Evolutionary conservation across 2,329 filamentous ascomycete genomes (phyloP).

Genomic region (Calonectria pauciramosa): DNA sequence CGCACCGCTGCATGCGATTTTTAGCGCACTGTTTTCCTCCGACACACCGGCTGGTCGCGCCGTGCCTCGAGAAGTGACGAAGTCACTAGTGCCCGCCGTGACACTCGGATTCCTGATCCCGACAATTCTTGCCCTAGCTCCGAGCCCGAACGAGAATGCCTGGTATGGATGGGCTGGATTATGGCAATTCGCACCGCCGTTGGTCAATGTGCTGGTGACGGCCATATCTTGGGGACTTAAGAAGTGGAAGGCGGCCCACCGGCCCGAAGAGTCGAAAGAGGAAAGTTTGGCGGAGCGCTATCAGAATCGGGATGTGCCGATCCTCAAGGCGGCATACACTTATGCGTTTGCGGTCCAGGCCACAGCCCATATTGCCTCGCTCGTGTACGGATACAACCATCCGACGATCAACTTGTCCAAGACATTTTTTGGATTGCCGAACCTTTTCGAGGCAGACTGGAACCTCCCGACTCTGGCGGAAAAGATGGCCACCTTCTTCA

Average conservation of each 20-base stretch:
- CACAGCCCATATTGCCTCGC: background rate
- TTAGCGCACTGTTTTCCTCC: background rate
- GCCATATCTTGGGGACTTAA: background rate
- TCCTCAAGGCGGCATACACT: background rate
- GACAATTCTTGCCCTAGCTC: background rate
- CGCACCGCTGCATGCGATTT: background rate
- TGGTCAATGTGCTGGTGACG: background rate
- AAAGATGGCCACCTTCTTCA: background rate
- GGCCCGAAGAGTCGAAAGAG: background rate
- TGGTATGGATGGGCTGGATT: background rate
- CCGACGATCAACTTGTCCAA: background rate
- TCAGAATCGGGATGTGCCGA: background rate
- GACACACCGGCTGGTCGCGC: background rate
- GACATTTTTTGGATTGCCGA: background rate
- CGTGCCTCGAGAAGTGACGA: background rate
- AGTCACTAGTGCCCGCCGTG: background rate
- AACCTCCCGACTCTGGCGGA: background rate
- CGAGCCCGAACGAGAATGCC: background rate
- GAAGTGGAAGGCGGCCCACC: background rate
- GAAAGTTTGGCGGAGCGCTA: background rate
- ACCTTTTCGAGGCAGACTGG: background rate
- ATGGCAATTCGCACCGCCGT: background rate
- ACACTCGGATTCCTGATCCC: background rate
- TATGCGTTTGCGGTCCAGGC: background rate
- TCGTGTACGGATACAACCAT: background rate